Base-by-base conservation (phyloP, 1,284 basidiomycete species). In the Amylostereum areolatum region DNA sequence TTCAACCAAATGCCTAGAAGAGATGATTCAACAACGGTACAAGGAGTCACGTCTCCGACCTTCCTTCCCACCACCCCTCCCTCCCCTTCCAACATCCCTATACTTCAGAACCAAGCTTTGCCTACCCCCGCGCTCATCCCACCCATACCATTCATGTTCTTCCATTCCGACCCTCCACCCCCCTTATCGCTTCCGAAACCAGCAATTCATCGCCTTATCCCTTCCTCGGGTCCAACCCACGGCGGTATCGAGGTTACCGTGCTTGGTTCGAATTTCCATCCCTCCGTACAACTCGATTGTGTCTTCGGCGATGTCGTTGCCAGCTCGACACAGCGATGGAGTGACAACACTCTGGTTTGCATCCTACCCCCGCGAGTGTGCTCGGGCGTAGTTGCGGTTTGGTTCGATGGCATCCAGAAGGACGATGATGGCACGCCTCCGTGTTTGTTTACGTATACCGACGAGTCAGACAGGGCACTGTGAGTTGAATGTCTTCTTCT, bases 201-300 rank as follows among this genome's bases (percentile, higher is more conserved):
- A 5, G 82, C 74, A 44, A 90, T 91, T 43, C 87, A 89, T 59
- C 81, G 87, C 7, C 79, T 97, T 43, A 93, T 99, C 51, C 97
- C 96, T 0, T 85, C 85, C 46, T 84, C 88, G 58, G 96, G 97
- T 5, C 95, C 96, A 5, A 92, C 89, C 12, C 83, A 86, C 47
- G 96, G 96, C 31, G 97, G 97, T 1, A 92, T 92, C 55, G 93
- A 97, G 65, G 89, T 99, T 25, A 99, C 97, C 1, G 75, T 99
- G 4, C 80, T 97, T 2, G 97, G 97, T 5, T 80, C 87, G 41
- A 89, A 92, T 63, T 98, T 99, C 70, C 79, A 87, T 59, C 72
- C 82, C 0, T 74, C 79, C 36, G 64, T 85, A 49, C 77, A 81
- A 55, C 67, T 89, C 34, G 81, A 85, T 47, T 92, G 92, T 60